Conservation (phyloP, 192 early-diverging fungal species). For the Chytriomyces hyalinus region DNA sequence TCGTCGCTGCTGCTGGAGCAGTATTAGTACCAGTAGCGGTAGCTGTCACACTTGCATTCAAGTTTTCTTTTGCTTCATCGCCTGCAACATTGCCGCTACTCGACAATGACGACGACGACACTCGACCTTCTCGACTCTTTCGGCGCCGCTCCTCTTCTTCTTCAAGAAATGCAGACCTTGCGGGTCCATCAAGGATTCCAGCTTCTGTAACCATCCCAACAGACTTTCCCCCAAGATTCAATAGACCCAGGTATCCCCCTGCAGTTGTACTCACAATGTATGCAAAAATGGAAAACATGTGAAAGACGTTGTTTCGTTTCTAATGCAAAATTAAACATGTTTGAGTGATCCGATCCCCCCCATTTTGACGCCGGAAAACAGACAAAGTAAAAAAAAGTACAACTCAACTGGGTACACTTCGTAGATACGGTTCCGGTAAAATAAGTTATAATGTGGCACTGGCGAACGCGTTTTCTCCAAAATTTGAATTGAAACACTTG, state of each 20-base stretch:
- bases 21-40: too few relatives aligned
- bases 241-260: slow-evolving; percentile 47
- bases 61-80: too few relatives aligned
- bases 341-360: neutral
- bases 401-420: slow-evolving; percentile 48
- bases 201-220: slow-evolving; percentile 29
- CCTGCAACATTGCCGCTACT: too few relatives aligned
- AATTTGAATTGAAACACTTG: slow-evolving; percentile 43
- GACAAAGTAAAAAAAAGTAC: slow-evolving; percentile 7
- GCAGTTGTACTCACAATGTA: slow-evolving; percentile 44
- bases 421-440: slow-evolving; percentile 39
- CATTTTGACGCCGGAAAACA: too few relatives aligned
- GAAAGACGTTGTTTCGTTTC: slow-evolving; percentile 56
- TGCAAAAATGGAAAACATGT: slow-evolving; percentile 46
- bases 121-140: neutral
- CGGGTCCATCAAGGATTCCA: slow-evolving; percentile 15
- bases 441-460: slow-evolving; percentile 40
- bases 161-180: slow-evolving; percentile 9
- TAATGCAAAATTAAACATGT: slow-evolving; percentile 10
- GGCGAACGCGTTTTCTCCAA: slow-evolving; percentile 41
- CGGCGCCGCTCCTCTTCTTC: slow-evolving; percentile 11
- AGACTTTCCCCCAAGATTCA: slow-evolving; percentile 30
- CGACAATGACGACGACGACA: too few relatives aligned
- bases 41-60: too few relatives aligned
- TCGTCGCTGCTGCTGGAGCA: too few relatives aligned